Conservation (phyloP, 2,329 filamentous ascomycete species). For the Claviceps quebecensis region DNA sequence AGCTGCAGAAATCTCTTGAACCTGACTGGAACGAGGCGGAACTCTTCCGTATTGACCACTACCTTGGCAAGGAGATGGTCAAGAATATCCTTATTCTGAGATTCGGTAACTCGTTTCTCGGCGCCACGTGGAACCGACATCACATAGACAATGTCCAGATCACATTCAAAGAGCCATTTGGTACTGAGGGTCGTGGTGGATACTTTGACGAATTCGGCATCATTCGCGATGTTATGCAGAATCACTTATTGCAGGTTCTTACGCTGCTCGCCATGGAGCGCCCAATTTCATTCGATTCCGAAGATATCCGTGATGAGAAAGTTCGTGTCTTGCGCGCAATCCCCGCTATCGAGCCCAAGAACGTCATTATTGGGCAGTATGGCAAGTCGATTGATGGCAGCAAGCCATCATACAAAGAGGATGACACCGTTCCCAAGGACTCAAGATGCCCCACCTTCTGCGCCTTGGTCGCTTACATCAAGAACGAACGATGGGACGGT, state of each 20-base stretch:
- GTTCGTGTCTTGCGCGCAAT: conserved; percentile 90
- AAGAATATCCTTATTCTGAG: conserved; percentile 98
- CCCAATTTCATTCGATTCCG: conserved; percentile 92
- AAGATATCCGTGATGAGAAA: conserved; percentile 98
- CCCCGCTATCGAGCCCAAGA: conserved; percentile 92
- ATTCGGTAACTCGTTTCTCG: conserved; percentile 98
- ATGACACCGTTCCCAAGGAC: conserved; percentile 94
- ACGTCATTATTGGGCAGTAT: conserved; percentile 98
- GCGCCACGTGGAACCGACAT: conserved; percentile 96
- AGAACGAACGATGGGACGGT: conserved; percentile 98
- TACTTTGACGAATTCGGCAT: conserved; percentile 99
- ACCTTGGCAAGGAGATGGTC: conserved; percentile 99
- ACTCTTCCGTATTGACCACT: conserved; percentile 98
- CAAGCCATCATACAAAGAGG: conserved; percentile 97
- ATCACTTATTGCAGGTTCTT: conserved; percentile 91
- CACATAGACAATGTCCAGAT: conserved; percentile 99
- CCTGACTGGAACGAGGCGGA: conserved; percentile 99
- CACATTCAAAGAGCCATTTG: conserved; percentile 98
- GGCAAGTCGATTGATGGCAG: conserved; percentile 88
- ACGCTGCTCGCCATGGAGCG: conserved; percentile 96
- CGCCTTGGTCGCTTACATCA: conserved; percentile 93
- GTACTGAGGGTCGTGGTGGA: conserved; percentile 90
- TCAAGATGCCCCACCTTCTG: conserved; percentile 97
- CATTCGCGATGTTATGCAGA: conserved; percentile 99
- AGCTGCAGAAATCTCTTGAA: conserved; percentile 86